phyloP scores from a whole-genome alignment of 768 basidiomycete genomes.

The Rhodotorula babjevae region DNA sequence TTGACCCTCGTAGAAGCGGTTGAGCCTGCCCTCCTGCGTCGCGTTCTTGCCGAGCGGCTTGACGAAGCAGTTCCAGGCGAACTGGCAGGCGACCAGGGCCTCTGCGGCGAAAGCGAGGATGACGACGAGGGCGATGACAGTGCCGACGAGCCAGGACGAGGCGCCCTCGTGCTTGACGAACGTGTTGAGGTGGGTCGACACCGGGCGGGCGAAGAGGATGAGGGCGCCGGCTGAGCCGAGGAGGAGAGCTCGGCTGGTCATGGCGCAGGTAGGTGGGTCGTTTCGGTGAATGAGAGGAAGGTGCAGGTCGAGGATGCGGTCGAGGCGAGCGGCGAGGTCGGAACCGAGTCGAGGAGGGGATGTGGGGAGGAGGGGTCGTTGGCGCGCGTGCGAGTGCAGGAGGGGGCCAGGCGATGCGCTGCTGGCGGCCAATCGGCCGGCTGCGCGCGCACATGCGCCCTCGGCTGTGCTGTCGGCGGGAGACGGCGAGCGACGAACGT shows the following conservation, averaged over 20 bases:
- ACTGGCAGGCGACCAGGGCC: background rate
- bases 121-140: background rate
- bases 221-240: background rate
- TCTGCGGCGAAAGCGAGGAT: background rate
- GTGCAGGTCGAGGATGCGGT: background rate
- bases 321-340: background rate
- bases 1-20: slow-evolving; percentile 31
- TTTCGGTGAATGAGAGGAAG: background rate
- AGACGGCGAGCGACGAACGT: no score
- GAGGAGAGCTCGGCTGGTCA: background rate
- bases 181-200: slow-evolving; percentile 6
- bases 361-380: background rate
- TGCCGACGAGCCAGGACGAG: slow-evolving; percentile 10
- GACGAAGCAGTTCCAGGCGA: slow-evolving; percentile 34
- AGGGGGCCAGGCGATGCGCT: background rate
- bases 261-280: background rate
- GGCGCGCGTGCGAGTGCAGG: no score
- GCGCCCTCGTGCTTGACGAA: slow-evolving; percentile 3
- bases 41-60: slow-evolving; percentile 23
- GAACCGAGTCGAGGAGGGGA: no score
- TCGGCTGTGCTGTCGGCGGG: no score
- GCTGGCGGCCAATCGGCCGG: no score
- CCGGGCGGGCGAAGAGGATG: slow-evolving; percentile 13
- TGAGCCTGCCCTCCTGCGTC: slow-evolving; percentile 25
- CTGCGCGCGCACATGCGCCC: no score